Percentiles rank a stretch among this genome's conserved stretches.
Conservation (phyloP, 305 asterid genomes). For the Stenogyne calaminthoides region DNA sequence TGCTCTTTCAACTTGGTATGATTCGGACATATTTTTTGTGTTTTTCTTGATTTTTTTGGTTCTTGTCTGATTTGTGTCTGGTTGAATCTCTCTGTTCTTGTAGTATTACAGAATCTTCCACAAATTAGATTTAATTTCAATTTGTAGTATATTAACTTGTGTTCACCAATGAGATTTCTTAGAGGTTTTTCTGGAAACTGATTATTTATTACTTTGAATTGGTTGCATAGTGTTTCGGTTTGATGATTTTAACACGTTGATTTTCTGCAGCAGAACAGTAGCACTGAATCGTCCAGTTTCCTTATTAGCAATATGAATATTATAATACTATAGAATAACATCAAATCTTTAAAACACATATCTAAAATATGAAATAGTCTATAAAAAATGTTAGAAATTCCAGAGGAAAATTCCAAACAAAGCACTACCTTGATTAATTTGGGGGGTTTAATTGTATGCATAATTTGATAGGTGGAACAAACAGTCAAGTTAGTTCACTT, state of each 20-base stretch:
- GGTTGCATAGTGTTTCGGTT: background rate
- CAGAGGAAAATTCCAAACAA: too few species aligned
- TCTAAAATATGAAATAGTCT: too few species aligned
- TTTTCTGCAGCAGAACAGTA: background rate
- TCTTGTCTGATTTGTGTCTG: background rate
- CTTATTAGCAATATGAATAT: background rate
- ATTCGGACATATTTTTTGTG: conserved; percentile 1
- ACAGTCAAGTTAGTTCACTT: background rate
- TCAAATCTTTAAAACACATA: too few species aligned
- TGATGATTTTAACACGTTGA: background rate
- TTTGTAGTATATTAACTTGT: too few species aligned
- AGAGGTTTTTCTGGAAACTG: background rate
- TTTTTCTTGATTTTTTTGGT: background rate
- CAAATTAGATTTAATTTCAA: background rate
- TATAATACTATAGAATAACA: too few species aligned
- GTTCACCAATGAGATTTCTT: background rate
- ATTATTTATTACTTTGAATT: background rate
- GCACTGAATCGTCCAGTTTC: background rate
- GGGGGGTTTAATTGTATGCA: too few species aligned
- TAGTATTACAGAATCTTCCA: background rate
- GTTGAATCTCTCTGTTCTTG: background rate
- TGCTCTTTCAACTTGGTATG: conserved; percentile 6
- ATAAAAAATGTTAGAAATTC: too few species aligned
- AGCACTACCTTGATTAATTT: too few species aligned
- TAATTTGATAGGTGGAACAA: background rate